Evolutionary conservation across 176 grass and related monocot genomes (phyloP).

Genomic region (Alloteropsis semialata): DNA sequence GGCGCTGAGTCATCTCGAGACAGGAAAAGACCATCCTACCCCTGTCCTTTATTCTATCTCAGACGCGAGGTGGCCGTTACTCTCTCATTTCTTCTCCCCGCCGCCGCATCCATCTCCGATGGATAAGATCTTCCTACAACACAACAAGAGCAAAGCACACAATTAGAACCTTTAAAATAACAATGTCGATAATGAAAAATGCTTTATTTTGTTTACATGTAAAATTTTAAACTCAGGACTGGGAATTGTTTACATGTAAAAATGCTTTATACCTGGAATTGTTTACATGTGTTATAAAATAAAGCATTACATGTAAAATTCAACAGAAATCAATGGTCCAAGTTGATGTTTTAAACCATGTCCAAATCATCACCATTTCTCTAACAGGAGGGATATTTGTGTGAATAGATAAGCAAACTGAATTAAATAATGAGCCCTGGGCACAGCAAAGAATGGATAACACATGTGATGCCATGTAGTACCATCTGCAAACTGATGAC

Average conservation of each 20-base stretch:
- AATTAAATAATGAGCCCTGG: not conserved
- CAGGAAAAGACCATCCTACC: too few relatives aligned
- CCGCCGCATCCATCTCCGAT: conserved; percentile 73
- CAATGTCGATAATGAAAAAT: not conserved
- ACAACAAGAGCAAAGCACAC: conserved; percentile 6
- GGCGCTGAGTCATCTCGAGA: too few relatives aligned
- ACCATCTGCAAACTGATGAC: too few relatives aligned
- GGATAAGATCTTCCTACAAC: conserved; percentile 85
- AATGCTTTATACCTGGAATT: not conserved
- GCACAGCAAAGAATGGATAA: not conserved
- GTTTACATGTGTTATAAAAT: not conserved
- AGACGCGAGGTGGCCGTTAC: too few relatives aligned
- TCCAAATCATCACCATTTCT: too few relatives aligned
- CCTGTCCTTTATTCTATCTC: too few relatives aligned
- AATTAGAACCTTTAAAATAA: conserved; percentile 10
- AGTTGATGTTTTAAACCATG: not conserved
- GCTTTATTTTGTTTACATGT: not conserved
- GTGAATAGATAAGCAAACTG: not conserved
- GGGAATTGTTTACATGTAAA: not conserved
- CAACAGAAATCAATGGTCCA: not conserved
- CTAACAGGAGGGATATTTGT: not conserved
- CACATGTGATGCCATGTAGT: too few relatives aligned
- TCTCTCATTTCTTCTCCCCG: too few relatives aligned
- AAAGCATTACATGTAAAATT: too few relatives aligned
- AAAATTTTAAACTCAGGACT: too few relatives aligned